Evolutionary conservation across 257 asterid genomes (phyloP), one percentile per base, ranked within the genome.

Genomic region (Primulina eburnea): DNA sequence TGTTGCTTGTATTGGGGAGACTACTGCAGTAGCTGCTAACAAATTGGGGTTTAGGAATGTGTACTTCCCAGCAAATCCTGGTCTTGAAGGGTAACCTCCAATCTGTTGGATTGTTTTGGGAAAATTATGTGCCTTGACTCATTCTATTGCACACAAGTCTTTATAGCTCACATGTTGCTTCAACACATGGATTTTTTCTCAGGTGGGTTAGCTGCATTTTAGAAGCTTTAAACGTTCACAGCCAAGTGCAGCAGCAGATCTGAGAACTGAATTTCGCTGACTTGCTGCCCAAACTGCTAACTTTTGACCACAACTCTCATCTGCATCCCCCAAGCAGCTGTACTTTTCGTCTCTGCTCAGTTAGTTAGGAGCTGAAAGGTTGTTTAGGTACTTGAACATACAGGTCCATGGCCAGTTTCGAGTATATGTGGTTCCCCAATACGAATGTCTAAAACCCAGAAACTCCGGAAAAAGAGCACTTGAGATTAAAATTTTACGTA

Each of bases 1-100:
- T 9, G 87, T 88, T 76, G 96, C 96, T 68, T 90, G 97, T 75
- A 88, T 90, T 29, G 97, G 97, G 29, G 97, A 88, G 81, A 90
- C 97, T 76, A 88, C 94, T 79, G 97, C 96, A 68, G 70, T 64
- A 8, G 90, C 87, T 73, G 97, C 97, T 38, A 88, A 78, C 74
- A 82, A 77, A 65, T 69, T 82, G 35, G 97, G 97, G 20, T 72
- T 90, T 30, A 77, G 71, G 71, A 84, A 82, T 73, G 87, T 90
- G 11, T 88, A 86, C 76, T 76, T 79, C 71, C 97, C 97, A 20
- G 75, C 74, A 66, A 82, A 83, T 68, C 96, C 97, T 37, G 89
- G 97, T 62, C 80, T 88, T 67, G 92, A 86, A 52, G 97, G 97
- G 97, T 90, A 90, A 76, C 37, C 43, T 38, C 53, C 40, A 9